phyloP scores from a whole-genome alignment of 2,329 filamentous ascomycete genomes.

The Diplocarpon rosae region DNA sequence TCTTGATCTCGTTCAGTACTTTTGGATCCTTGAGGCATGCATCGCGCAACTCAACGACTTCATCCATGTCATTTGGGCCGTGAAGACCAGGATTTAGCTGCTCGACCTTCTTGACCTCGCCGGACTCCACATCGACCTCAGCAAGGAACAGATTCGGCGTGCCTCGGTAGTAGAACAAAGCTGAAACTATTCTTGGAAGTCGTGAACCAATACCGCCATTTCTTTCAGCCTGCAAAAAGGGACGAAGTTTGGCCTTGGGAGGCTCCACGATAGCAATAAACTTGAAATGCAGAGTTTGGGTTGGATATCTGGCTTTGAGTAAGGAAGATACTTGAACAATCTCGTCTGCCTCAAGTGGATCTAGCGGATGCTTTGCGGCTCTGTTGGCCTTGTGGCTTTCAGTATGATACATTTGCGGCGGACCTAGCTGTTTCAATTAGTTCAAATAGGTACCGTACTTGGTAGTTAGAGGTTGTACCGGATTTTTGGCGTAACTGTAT shows the following conservation, averaged over 20 bases:
- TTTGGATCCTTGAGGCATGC: slow-evolving; percentile 15
- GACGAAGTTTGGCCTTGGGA: slow-evolving; percentile 14
- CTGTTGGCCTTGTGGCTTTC: neutral
- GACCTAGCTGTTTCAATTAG: neutral
- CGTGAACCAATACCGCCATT: slow-evolving; percentile 4
- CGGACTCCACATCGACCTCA: slow-evolving; percentile 13
- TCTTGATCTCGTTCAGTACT: slow-evolving; percentile 14
- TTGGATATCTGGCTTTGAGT: slow-evolving; percentile 11
- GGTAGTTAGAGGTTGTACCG: too few species aligned
- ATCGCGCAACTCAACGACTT: slow-evolving; percentile 17
- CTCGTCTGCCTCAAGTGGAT: slow-evolving; percentile 17
- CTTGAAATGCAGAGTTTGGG: slow-evolving; percentile 19
- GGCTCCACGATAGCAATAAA: slow-evolving; percentile 18
- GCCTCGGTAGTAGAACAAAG: slow-evolving; percentile 18
- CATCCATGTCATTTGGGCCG: slow-evolving; percentile 20
- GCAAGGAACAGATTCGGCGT: slow-evolving; percentile 16
- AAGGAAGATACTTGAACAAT: slow-evolving; percentile 14
- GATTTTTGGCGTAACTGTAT: too few species aligned
- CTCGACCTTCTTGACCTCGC: slow-evolving; percentile 11
- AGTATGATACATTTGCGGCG: neutral
- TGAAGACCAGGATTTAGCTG: slow-evolving; percentile 15
- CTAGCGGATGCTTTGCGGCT: slow-evolving; percentile 13
- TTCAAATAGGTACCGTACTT: neutral
- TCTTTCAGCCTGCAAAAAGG: slow-evolving; percentile 15
- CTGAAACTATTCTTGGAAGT: slow-evolving; percentile 12